Evolutionary conservation across 352 stramenopile species (phyloP).

Genomic region (Pythium myriotylum): DNA sequence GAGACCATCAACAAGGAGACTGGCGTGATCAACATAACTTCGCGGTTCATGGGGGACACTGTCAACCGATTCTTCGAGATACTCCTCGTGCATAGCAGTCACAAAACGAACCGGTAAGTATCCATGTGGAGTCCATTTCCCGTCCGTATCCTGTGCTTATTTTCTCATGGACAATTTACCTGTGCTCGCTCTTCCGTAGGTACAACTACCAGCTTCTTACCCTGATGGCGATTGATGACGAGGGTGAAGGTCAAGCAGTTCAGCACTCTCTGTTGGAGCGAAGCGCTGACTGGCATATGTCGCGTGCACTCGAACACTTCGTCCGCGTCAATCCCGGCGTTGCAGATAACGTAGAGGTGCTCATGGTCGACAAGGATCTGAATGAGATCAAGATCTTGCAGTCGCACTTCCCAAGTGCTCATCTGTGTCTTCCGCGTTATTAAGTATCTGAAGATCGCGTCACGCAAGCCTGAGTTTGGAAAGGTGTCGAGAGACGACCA

Average conservation of each 20-base stretch:
- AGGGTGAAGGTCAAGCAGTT: conserved; percentile 1
- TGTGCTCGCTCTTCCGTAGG: too few species aligned
- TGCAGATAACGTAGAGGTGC: not conserved
- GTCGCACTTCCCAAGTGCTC: not conserved
- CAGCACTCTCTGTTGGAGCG: conserved; percentile 22
- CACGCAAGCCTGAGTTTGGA: conserved; percentile 15
- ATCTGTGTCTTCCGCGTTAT: conserved; percentile 21
- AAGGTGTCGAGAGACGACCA: conserved; percentile 29
- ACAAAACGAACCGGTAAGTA: conserved; percentile 22
- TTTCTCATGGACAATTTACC: too few species aligned
- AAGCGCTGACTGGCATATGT: conserved; percentile 23
- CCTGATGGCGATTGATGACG: conserved; percentile 23
- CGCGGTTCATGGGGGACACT: conserved; percentile 4
- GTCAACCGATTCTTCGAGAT: conserved; percentile 11
- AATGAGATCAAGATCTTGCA: conserved; percentile 18
- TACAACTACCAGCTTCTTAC: conserved; percentile 25
- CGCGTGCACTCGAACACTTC: not conserved
- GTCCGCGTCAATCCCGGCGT: conserved; percentile 3
- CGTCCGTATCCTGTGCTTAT: too few species aligned
- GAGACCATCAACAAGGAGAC: conserved; percentile 7
- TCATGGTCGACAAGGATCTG: conserved; percentile 28
- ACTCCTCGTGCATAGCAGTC: conserved; percentile 13
- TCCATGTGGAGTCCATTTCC: too few species aligned
- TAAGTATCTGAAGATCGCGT: conserved; percentile 8
- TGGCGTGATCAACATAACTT: conserved; percentile 14